Evolutionary conservation across 306 rosid genomes (phyloP), one percentile per base, ranked within the genome.

Genomic region (Ormosia semicastrata): DNA sequence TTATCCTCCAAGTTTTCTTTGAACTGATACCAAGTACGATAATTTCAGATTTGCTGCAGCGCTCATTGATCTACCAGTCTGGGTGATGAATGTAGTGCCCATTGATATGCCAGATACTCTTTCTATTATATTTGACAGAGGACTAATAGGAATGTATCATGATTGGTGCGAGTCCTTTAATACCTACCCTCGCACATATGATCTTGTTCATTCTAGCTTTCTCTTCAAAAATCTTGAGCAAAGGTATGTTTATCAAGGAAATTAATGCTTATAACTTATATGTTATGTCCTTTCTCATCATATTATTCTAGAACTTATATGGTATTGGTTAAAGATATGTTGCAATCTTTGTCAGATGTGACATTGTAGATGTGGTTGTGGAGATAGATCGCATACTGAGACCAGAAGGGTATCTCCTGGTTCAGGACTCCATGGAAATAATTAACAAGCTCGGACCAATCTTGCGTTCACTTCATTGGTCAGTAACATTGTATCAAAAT

Each of bases 111-210:
- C 89, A 6, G 90, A 93, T 74, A 90, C 94, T 71, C 87, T 93
- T 49, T 75, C 94, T 3, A 13, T 86, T 40, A 85, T 94, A 67
- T 89, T 76, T 54, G 97, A 91, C 80, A 85, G 94, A 84, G 98
- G 98, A 53, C 80, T 94, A 49, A 85, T 91, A 62, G 97, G 97
- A 81, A 65, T 91, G 78, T 91, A 91, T 76, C 98, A 94, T 54
- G 97, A 94, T 83, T 94, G 97, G 98, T 94, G 98, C 57, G 92
- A 94, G 81, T 87, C 98, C 37, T 85, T 94, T 6, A 90, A 81
- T 65, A 89, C 97, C 67, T 91, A 94, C 75, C 97, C 98, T 74
- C 88, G 93, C 64, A 90, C 98, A 10, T 91, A 89, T 34, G 93
- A 94, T 79, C 92, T 94, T 32, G 84, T 91, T 37, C 98, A 94